Evolutionary conservation across 345 rosid species (phyloP).

Genomic region (Odontarrhena argentea): DNA sequence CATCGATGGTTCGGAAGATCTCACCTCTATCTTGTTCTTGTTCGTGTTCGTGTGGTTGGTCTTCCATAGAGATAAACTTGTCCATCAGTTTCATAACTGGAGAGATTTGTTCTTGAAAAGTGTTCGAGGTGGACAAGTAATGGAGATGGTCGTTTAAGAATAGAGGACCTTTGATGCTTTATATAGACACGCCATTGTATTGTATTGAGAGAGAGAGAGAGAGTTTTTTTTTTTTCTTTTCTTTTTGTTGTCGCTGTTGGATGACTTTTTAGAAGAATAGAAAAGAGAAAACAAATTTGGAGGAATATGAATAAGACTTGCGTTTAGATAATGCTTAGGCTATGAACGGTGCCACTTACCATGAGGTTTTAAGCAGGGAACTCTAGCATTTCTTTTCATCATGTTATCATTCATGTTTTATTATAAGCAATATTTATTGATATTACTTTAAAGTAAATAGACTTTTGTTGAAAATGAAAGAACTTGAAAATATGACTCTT

Average conservation of each 20-base stretch:
- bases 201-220: constrained; percentile 28
- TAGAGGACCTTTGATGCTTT: constrained; percentile 38
- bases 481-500: too few relatives aligned
- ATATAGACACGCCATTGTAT: constrained; percentile 43
- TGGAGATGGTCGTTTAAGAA: constrained; percentile 43
- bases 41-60: background rate
- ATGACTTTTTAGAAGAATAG: constrained; percentile 25
- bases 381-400: too few relatives aligned
- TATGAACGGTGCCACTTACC: too few relatives aligned
- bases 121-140: constrained; percentile 7
- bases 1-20: constrained; percentile 51
- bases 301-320: constrained; percentile 35
- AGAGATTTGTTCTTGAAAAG: background rate
- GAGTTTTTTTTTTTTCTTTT: too few relatives aligned
- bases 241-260: constrained; percentile 35
- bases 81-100: constrained; percentile 35
- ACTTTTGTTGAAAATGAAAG: constrained; percentile 1
- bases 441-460: background rate
- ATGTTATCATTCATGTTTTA: too few relatives aligned
- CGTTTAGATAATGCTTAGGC: background rate
- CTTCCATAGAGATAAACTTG: constrained; percentile 22
- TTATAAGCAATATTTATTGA: too few relatives aligned
- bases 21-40: constrained; percentile 6
- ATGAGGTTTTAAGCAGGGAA: too few relatives aligned
- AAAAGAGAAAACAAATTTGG: background rate